Evolutionary conservation across 441 rosid genomes (phyloP).

Genomic region (Melianthus villosus): DNA sequence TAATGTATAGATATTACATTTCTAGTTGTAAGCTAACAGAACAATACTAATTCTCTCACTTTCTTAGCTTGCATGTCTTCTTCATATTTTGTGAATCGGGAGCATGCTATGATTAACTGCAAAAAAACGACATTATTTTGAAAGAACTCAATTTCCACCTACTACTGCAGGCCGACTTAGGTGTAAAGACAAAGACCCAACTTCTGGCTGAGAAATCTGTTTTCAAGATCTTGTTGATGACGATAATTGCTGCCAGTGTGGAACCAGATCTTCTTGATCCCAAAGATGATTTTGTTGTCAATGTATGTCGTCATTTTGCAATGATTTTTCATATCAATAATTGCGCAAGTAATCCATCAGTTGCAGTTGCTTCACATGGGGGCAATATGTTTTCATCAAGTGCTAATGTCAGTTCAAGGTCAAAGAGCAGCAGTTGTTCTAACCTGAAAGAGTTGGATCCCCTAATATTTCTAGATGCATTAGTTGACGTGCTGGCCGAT

Average conservation of each 20-base stretch:
- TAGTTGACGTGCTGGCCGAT: slow-evolving; percentile 85
- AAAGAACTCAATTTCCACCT: too few relatives aligned
- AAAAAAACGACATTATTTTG: too few relatives aligned
- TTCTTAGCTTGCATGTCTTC: too few relatives aligned
- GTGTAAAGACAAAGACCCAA: slow-evolving; percentile 96
- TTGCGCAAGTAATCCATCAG: slow-evolving; percentile 34
- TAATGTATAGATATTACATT: too few relatives aligned
- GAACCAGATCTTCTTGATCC: slow-evolving; percentile 65
- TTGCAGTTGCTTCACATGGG: slow-evolving; percentile 27
- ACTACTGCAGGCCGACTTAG: slow-evolving; percentile 69
- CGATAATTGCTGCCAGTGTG: slow-evolving; percentile 69
- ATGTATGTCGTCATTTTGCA: slow-evolving; percentile 88
- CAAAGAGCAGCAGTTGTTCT: slow-evolving; percentile 31
- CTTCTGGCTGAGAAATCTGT: slow-evolving; percentile 94
- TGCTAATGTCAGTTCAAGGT: slow-evolving; percentile 31
- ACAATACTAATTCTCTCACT: too few relatives aligned
- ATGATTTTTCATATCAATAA: slow-evolving; percentile 65
- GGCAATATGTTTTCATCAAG: slow-evolving; percentile 39
- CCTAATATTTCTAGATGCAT: slow-evolving; percentile 73
- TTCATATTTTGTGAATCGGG: too few relatives aligned
- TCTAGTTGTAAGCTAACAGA: too few relatives aligned
- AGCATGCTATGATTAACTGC: too few relatives aligned
- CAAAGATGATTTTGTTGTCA: slow-evolving; percentile 66
- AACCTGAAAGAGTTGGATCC: slow-evolving; percentile 83
- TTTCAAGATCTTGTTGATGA: slow-evolving; percentile 72